Evolutionary conservation across 2,329 filamentous ascomycete genomes (phyloP), one percentile per base, ranked within the genome.

Genomic region (Rutstroemia sp.): DNA sequence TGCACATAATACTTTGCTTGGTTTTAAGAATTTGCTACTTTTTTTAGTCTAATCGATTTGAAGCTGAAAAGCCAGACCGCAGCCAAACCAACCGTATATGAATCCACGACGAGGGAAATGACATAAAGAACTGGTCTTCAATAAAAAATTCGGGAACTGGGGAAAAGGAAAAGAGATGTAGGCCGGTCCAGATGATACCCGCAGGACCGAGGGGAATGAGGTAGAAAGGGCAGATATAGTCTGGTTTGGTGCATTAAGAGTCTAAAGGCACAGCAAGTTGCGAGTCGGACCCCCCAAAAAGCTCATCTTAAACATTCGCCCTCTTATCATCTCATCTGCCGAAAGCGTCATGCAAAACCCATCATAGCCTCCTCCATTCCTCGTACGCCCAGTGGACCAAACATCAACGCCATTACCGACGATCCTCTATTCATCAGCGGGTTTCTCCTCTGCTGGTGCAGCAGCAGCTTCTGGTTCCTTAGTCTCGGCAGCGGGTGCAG

Each of bases 401-500:
- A 65, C 57, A 66, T 66, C 63, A 69, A 70, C 66, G 66, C 66
- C 66, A 62, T 56, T 49, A 64, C 59, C 59, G 59, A 54, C 37
- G 60, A 62, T 52, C 55, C 57, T 68, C 59, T 70, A 70, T 61
- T 69, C 65, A 59, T 65, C 65, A 59, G 64, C 65, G 58, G 65
- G 56, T 62, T 70, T 69, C 34, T 62, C 25, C 61, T 69, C 68
- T 61, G 79, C 77, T 61, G 71, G 74, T 69, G 62, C 62, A 55
- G 62, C 60, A 47, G 66, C 62, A 38, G 62, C 62, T 61, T 66
- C 65, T 57, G 62, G 63, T 60, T 66, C 65, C 45, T 66, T 64
- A 30, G 45, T 45, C 69, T 79, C 77, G 57, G 68, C 70, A 66
- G 80, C 76, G 59, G 73, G 71, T 63, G 79, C 74, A 47, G 73